Evolutionary conservation across 371 early-diverging fungal genomes (phyloP), one percentile per base, ranked within the genome.

Genomic region (Catenaria anguillulae): DNA sequence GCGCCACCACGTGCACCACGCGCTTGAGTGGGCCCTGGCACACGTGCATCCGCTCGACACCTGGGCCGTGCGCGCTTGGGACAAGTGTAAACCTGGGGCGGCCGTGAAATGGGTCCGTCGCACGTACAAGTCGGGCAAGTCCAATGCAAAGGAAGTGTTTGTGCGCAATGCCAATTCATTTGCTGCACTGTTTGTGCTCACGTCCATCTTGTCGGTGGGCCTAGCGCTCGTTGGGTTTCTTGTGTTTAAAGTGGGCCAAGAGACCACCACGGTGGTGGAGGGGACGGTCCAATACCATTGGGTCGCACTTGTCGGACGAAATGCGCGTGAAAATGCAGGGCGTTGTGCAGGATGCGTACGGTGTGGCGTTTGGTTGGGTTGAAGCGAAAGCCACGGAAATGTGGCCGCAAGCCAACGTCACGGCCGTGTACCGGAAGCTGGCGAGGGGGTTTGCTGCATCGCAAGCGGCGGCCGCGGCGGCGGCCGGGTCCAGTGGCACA

Each of bases 101-200:
- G n/a, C n/a, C n/a, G 36, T 36, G 4, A 10, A 13, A 24, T 58
- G 58, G 58, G 43, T 58, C n/a, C 40, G 31, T 31, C 21, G 26
- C 40, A 58, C 6, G 29, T 58, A 34, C 42, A 58, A 58, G 58
- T 12, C 19, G 21, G 58, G 33, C 40, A 58, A 58, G 58, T 58
- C 58, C 15, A 29, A 36, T 4, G 33, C 58, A 12, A 58, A 58
- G 31, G 58, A 58, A 12, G 58, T 58, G 31, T 12, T 58, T 12
- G 43, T 21, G 29, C 8, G 21, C 24, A 58, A 58, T 17, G 58
- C 58, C 40, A 42, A 36, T 36, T 58, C 58, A 36, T 58, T 58
- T 58, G 58, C 42, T 34, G 58, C 58, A 1, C 36, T 42, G 24
- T 58, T 58, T 26, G 36, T 58, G 58, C 36, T 58, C 42, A 58